Conservation (phyloP, 2,329 filamentous ascomycete genomes). For the Fusarium austroafricanum region DNA sequence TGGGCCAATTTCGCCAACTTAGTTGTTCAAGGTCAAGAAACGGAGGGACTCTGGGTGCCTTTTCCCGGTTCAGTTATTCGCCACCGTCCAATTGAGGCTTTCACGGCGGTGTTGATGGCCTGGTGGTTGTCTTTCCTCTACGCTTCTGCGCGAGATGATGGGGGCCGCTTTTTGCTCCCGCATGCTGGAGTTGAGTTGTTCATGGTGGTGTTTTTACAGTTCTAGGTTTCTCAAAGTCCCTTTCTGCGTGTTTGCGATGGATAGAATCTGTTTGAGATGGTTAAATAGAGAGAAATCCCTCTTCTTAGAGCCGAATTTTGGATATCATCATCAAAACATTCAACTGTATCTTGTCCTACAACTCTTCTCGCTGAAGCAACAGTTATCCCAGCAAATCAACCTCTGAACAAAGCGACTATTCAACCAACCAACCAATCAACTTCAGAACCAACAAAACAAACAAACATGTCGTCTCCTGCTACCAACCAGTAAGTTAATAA, state of each 20-base stretch:
- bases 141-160: constrained; percentile 19
- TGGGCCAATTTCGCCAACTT: neutral
- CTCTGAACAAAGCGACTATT: neutral
- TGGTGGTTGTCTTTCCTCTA: constrained; percentile 1
- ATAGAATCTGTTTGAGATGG: neutral
- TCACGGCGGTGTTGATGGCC: constrained; percentile 21
- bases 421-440: neutral
- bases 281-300: neutral
- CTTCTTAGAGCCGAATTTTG: neutral
- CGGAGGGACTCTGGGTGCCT: neutral
- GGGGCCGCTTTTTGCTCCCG: constrained; percentile 20
- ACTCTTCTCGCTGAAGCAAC: neutral
- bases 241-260: constrained; percentile 13
- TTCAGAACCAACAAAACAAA: neutral
- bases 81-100: constrained; percentile 26
- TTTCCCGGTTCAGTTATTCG: constrained; percentile 9
- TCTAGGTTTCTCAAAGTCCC: constrained; percentile 14
- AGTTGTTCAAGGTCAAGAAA: constrained; percentile 15
- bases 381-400: neutral
- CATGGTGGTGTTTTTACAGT: constrained; percentile 34
- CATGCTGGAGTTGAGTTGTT: constrained; percentile 6
- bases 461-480: constrained; percentile 26
- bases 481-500: constrained; percentile 20
- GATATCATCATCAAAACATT: constrained; percentile 4
- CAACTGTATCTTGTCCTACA: neutral